phyloP scores from a whole-genome alignment of 78 protist species.

The Tieghemostelium lacteum region DNA sequence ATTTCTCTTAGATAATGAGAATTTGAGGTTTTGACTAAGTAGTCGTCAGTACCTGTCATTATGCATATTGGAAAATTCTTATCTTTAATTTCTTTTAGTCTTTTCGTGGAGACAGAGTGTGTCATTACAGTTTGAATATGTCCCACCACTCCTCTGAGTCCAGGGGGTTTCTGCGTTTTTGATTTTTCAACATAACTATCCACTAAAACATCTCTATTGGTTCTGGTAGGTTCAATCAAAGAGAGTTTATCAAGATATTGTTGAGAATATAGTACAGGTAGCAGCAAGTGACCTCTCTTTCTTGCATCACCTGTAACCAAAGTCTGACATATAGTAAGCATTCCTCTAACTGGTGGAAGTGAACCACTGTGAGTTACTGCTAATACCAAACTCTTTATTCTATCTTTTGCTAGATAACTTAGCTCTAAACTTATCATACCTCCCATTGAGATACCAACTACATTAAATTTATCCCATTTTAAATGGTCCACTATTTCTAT shows the following conservation, averaged over 20 bases:
- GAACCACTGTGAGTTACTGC: conserved; percentile 68
- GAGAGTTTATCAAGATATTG: background rate
- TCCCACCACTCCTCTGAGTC: conserved; percentile 1
- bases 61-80: conserved; percentile 20
- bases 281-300: background rate
- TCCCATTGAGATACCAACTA: conserved; percentile 77
- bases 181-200: conserved; percentile 2
- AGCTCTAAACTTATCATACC: conserved; percentile 73
- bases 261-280: conserved; percentile 27
- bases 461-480: conserved; percentile 50
- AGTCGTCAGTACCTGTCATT: conserved; percentile 57
- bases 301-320: conserved; percentile 6
- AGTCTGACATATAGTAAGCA: background rate
- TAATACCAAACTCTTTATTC: conserved; percentile 16
- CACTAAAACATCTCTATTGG: conserved; percentile 3
- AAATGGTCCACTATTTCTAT: conserved; percentile 64
- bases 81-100: conserved; percentile 14
- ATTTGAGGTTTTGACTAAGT: conserved; percentile 30
- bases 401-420: background rate
- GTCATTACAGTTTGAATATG: conserved; percentile 54
- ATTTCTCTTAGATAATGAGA: conserved; percentile 9
- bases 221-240: background rate
- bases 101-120: conserved; percentile 16
- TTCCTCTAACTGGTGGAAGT: conserved; percentile 19
- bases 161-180: background rate